Base-by-base conservation (phyloP, 106 monocot genomes). In the Amphibolis antarctica region DNA sequence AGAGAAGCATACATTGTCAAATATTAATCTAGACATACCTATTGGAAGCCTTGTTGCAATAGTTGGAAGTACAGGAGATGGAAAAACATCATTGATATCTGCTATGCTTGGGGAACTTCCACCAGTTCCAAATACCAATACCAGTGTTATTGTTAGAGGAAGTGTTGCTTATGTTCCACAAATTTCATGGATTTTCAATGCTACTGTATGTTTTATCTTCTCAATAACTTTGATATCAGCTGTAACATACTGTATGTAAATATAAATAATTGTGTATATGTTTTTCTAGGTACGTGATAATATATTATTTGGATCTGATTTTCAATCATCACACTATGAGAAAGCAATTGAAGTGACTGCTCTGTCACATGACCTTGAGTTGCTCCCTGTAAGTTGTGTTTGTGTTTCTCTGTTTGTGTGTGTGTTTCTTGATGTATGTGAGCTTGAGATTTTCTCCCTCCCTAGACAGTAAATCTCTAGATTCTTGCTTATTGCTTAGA, bases 151-250 rank as follows among this genome's bases (percentile, higher is more conserved):
- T 47, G 69, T 90, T 68, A 74, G 84, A 23, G 96, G 96, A 18
- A 78, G 75, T 65, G 87, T 87, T 76, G 86, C 96, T 10, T 98
- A 98, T 81, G 96, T 98, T 65, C 87, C 96, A 76, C 96, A 98
- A 80, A 63, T 98, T 76, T 98, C 96, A 27, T 98, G 96, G 96
- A 98, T 98, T 53, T 98, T 98, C 64, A 98, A 98, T 79, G 96
- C 96, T 18, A 87, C 90, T 26, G 96, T 98, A 65, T 74, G 82
- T 12, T 27, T 1, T 55, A 12, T 52, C 56, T 27, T 54, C 11
- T 2, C 12, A 36, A 36, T 36, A 36, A 36, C n/a, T 36, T 36
- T 36, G 36, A 36, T n/a, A n/a, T n/a, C n/a, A 36, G 44, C 42
- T 36, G 7, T 36, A 19, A 14, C 43, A 6, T 31, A 43, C 17